Evolutionary conservation across 140 eudicot species (phyloP), one percentile per base, ranked within the genome.

Genomic region (Stevia rebaudiana): DNA sequence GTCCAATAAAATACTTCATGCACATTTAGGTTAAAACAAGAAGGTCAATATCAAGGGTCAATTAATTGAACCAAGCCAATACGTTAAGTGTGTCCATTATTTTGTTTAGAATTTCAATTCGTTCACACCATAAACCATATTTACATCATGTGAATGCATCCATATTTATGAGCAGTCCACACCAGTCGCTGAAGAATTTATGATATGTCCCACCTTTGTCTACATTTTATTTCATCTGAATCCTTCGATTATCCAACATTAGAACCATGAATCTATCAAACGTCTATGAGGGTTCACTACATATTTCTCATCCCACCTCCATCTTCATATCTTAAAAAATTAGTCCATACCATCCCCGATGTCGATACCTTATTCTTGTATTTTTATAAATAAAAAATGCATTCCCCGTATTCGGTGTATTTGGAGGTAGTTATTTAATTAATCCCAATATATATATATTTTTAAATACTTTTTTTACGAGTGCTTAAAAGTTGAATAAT

Each of bases 1-100:
- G 53, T 58, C 19, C 11, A 74, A 48, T 25, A 24, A 47, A 36
- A 6, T 1, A 47, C 36, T 17, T 16, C 10, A 46, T 69, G 66
- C 0, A 31, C 35, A 4, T 28, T 51, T 63, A 41, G 30, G 69
- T 59, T 17, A 57, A 67, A 65, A 52, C 60, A 58, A 30, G 21
- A 5, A 58, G 54, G 74, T 59, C 69, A 57, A 74, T 24, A 18
- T 66, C 74, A 73, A 15, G 59, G 66, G 65, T 55, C 61, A 65
- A 65, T 43, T 25, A 24, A 8, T 22, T 43, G 61, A 55, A 47
- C 39, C 19, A 66, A 17, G 23, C 7, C 53, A 39, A 17, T 37
- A 74, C 36, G 63, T 48, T 67, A 58, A 46, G 37, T 3, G 24
- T 22, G 31, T 73, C 55, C 44, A 65, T 44, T 37, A 35, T 65